These are phyloP conservation scores for Candida loeiensis DNA, from an alignment of 805 yeast genomes.

Conservation along the genomic window DNA sequence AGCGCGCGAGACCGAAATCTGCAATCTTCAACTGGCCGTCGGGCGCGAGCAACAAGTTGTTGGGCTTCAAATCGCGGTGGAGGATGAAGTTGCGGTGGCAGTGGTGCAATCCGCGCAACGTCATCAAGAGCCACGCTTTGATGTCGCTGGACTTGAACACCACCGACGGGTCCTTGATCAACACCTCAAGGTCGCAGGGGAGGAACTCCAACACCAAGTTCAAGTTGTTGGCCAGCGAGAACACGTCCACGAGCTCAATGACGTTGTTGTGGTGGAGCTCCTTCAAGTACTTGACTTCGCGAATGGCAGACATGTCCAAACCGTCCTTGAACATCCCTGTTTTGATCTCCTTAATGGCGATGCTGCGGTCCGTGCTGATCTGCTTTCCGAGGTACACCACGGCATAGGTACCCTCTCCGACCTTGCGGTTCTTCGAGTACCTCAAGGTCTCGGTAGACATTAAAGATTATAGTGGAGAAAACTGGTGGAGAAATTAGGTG, in stretches of 20 bases:
- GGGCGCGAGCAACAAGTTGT: constrained; percentile 81
- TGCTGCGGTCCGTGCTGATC: constrained; percentile 47
- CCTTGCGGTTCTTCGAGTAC: constrained; percentile 66
- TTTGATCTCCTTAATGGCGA: constrained; percentile 95
- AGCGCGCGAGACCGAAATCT: constrained; percentile 94
- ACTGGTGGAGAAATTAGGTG: neutral
- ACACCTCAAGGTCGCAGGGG: constrained; percentile 87
- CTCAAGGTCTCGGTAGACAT: constrained; percentile 10
- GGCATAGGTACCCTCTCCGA: constrained; percentile 99
- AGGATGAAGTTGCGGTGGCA: constrained; percentile 88
- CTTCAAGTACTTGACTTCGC: constrained; percentile 86
- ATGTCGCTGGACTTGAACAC: constrained; percentile 83
- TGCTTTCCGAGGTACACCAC: constrained; percentile 86
- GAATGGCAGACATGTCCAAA: constrained; percentile 92
- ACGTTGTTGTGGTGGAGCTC: constrained; percentile 74
- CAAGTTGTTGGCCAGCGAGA: constrained; percentile 58
- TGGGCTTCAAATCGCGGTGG: constrained; percentile 93
- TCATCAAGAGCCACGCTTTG: constrained; percentile 93
- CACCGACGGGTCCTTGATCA: constrained; percentile 74
- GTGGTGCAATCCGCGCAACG: constrained; percentile 90
- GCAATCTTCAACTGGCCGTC: constrained; percentile 88
- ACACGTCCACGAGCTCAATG: constrained; percentile 86
- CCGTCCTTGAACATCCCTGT: constrained; percentile 95
- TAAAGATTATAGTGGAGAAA: too few species aligned
- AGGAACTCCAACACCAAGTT: constrained; percentile 90